A percentile compares a stretch with the other conserved stretches of the same genome.
phyloP scores from a whole-genome alignment of 1,139 yeast genomes.

The Yamadazyma spencermartinsiae region DNA sequence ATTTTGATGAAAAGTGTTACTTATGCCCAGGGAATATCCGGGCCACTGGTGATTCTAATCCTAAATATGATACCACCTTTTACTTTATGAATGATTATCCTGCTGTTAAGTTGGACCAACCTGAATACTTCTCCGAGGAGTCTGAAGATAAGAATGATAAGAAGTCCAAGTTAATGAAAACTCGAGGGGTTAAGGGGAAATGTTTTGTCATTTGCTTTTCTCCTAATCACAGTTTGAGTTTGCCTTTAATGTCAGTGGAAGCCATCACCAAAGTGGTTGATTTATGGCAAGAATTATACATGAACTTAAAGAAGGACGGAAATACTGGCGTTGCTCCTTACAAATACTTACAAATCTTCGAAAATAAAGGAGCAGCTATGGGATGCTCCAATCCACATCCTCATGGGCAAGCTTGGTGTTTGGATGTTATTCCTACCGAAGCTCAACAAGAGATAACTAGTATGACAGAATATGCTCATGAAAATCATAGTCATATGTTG shows the following conservation, averaged over 20 bases:
- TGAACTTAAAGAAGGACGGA: slow-evolving; percentile 38
- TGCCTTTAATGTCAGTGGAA: slow-evolving; percentile 56
- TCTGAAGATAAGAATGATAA: slow-evolving; percentile 21
- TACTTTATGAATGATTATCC: slow-evolving; percentile 70
- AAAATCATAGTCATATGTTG: slow-evolving; percentile 51
- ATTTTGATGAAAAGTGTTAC: slow-evolving; percentile 66
- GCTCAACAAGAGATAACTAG: slow-evolving; percentile 59
- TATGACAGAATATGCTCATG: slow-evolving; percentile 48
- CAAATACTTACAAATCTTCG: slow-evolving; percentile 70
- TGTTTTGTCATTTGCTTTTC: slow-evolving; percentile 74
- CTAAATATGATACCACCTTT: slow-evolving; percentile 57
- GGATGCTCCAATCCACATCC: slow-evolving; percentile 85
- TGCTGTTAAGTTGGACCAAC: slow-evolving; percentile 64
- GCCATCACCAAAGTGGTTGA: slow-evolving; percentile 51
- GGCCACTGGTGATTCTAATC: slow-evolving; percentile 65
- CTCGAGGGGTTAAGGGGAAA: slow-evolving; percentile 65
- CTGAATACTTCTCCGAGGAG: slow-evolving; percentile 33
- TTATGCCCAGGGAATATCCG: slow-evolving; percentile 73
- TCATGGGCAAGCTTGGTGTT: slow-evolving; percentile 80
- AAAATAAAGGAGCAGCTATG: slow-evolving; percentile 79
- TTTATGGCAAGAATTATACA: slow-evolving; percentile 61
- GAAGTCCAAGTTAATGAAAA: slow-evolving; percentile 49
- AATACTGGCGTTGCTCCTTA: slow-evolving; percentile 43
- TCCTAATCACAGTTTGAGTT: slow-evolving; percentile 68
- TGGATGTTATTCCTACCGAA: slow-evolving; percentile 66